Base-by-base conservation (phyloP, 352 stramenopile genomes). In the Pythium coloratum region DNA sequence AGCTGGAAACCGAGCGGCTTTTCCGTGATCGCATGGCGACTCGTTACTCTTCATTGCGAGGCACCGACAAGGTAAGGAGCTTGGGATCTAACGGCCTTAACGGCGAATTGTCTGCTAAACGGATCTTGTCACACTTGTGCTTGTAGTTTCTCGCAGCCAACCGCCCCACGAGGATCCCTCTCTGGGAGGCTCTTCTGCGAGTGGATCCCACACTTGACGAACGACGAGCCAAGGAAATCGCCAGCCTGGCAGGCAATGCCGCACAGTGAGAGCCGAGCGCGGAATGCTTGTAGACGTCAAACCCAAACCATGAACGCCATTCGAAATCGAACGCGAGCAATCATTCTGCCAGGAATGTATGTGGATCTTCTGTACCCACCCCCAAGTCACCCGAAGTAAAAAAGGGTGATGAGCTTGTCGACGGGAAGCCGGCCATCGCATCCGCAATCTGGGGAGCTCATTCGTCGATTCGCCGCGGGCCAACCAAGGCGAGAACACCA, bases 101-200 rank as follows among this genome's bases (percentile, higher is more conserved):
- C 1, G 3, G 53, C 20, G 20, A 24, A 24, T 24, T 24, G 20
- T 24, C 20, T 24, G 20, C 20, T 24, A 24, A 24, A 24, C 20
- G 20, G 20, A 24, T 24, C 20, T 24, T 24, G 20, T 24, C 20
- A 24, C 20, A 24, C 20, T 24, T 20, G 6, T 42, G 28, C 46
- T 3, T 58, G 16, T 20, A 91, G 80, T 90, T 83, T 57, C 51
- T 90, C 4, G 66, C 66, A 24, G 59, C 74, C 33, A 79, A 84
- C 71, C 79, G 81, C 6, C 70, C 81, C 4, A 49, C 72, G 2
- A 82, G 78, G 24, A 44, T 92, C 30, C 69, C 80, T 40, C 55
- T 92, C 12, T 92, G 84, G 84, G 70, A 92, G 58, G 82, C 84
- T 42, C 75, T 92, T 4, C 85, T 89, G 71, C 73, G 72, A 1